A percentile compares a stretch with the other conserved stretches of the same genome.
Conservation (phyloP, 2,329 filamentous ascomycete genomes). For the Mycosphaerella arachidis region DNA sequence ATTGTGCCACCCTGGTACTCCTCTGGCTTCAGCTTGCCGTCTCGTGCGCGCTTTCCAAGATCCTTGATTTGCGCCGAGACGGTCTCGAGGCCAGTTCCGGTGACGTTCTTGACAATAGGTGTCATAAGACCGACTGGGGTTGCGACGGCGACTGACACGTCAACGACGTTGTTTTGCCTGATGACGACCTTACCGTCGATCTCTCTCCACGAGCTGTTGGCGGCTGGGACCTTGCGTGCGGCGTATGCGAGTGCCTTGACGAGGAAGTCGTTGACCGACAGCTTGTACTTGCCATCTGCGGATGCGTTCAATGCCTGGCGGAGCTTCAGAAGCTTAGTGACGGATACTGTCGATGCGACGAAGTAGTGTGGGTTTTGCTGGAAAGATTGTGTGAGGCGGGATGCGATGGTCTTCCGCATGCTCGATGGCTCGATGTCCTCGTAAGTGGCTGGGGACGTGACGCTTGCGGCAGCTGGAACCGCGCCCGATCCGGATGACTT, state of each 20-base stretch:
- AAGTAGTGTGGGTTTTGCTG: slow-evolving; percentile 98
- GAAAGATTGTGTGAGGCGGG: slow-evolving; percentile 80
- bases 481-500: slow-evolving; percentile 48
- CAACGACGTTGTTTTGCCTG: slow-evolving; percentile 87
- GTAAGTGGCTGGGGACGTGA: slow-evolving; percentile 61
- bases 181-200: slow-evolving; percentile 70
- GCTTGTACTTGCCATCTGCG: slow-evolving; percentile 91
- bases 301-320: slow-evolving; percentile 87
- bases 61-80: slow-evolving; percentile 93
- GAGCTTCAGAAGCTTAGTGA: slow-evolving; percentile 93
- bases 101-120: slow-evolving; percentile 87
- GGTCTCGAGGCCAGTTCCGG: slow-evolving; percentile 76
- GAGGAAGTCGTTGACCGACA: slow-evolving; percentile 99
- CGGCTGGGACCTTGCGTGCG: slow-evolving; percentile 86
- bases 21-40: slow-evolving; percentile 98
- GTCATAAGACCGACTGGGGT: slow-evolving; percentile 94
- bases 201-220: slow-evolving; percentile 89
- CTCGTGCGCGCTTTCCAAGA: slow-evolving; percentile 89
- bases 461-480: slow-evolving; percentile 45
- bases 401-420: slow-evolving; percentile 98
- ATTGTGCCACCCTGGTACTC: slow-evolving; percentile 99
- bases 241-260: slow-evolving; percentile 92
- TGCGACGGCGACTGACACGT: slow-evolving; percentile 92
- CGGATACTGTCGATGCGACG: slow-evolving; percentile 84
- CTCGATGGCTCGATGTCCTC: slow-evolving; percentile 78